Conservation (phyloP, 352 stramenopile genomes). For the Nothophytophthora sp. region DNA sequence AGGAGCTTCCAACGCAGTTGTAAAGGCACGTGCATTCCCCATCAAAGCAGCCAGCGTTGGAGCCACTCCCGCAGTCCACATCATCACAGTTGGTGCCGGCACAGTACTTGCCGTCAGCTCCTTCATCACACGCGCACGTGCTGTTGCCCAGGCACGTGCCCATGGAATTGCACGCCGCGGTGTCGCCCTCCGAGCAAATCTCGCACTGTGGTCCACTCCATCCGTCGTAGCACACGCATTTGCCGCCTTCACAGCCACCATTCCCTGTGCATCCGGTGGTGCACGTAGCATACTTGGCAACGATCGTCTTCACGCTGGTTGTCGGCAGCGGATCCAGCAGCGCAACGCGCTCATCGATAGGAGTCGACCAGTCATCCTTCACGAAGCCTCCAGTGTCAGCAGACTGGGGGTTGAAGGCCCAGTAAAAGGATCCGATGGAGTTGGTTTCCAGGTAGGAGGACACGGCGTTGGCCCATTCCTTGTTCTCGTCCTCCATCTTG, state of each 20-base stretch:
- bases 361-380: conserved; percentile 68
- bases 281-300: conserved; percentile 47
- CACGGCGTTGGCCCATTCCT: conserved; percentile 52
- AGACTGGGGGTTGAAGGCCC: conserved; percentile 77
- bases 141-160: conserved; percentile 59
- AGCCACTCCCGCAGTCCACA: conserved; percentile 44
- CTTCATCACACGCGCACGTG: conserved; percentile 56
- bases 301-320: conserved; percentile 35
- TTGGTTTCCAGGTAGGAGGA: conserved; percentile 54
- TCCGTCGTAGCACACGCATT: conserved; percentile 57
- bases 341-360: conserved; percentile 58
- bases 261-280: conserved; percentile 41
- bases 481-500: conserved; percentile 61
- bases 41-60: conserved; percentile 56
- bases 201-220: conserved; percentile 72
- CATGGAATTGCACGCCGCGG: conserved; percentile 46
- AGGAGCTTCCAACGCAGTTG: conserved; percentile 46
- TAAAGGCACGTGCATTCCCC: conserved; percentile 60
- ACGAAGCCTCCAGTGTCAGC: conserved; percentile 68
- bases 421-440: conserved; percentile 73
- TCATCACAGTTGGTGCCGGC: conserved; percentile 49
- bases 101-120: conserved; percentile 53
- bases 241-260: conserved; percentile 44
- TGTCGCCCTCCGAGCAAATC: conserved; percentile 55
- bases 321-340: conserved; percentile 42